Evolutionary conservation across 2,329 filamentous ascomycete species (phyloP).

Genomic region (Aspergillus pseudoviridinutans): DNA sequence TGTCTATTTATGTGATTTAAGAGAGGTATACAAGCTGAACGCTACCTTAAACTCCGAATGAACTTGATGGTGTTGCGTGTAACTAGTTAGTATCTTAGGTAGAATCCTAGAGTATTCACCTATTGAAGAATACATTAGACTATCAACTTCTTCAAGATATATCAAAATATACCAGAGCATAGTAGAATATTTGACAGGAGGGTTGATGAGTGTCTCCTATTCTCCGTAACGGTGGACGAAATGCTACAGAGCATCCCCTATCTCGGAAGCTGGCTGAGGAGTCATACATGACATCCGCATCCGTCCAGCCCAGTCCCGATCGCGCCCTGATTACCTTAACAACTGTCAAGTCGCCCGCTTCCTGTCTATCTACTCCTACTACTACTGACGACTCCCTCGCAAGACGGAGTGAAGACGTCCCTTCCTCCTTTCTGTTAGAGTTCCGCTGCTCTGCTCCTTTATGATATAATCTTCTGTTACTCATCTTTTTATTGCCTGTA

Average conservation of each 20-base stretch:
- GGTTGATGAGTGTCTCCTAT: not conserved
- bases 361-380: not conserved
- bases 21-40: not conserved
- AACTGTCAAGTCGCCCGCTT: not conserved
- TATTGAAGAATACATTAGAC: not conserved
- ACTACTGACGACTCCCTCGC: not conserved
- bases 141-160: not conserved
- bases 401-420: not conserved
- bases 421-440: too few species aligned
- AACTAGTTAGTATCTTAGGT: not conserved
- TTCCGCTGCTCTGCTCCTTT: not conserved
- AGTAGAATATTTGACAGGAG: not conserved
- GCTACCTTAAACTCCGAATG: not conserved
- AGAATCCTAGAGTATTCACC: not conserved
- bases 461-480: not conserved
- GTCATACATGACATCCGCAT: conserved; percentile 1
- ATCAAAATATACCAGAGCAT: not conserved
- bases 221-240: not conserved
- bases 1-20: not conserved
- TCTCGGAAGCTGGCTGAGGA: conserved; percentile 1
- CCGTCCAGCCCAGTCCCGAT: not conserved
- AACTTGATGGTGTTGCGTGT: not conserved
- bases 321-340: not conserved
- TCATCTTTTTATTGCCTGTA: not conserved
- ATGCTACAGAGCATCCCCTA: not conserved